Evolutionary conservation across 768 basidiomycete genomes (phyloP).

Genomic region (Leccinellum rugosiceps): DNA sequence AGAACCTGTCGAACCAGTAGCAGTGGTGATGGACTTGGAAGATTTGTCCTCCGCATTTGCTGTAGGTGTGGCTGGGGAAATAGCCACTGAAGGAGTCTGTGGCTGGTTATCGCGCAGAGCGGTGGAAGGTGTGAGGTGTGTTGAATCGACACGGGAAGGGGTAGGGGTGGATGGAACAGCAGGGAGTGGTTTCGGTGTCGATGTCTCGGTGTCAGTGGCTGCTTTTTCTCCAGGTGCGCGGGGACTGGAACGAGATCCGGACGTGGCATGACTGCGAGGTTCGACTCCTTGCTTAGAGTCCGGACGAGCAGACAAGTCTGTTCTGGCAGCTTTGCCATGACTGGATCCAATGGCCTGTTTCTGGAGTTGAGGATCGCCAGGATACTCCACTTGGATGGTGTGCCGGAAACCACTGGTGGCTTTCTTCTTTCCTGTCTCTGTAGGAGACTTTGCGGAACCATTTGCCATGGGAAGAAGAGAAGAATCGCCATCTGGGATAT

Average conservation of each 20-base stretch:
- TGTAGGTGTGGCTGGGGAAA: conserved; percentile 44
- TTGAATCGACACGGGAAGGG: conserved; percentile 19
- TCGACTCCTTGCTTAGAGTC: conserved; percentile 13
- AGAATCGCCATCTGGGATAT: conserved; percentile 18
- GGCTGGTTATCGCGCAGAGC: conserved; percentile 28
- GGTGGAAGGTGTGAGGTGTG: conserved; percentile 21
- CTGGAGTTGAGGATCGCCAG: conserved; percentile 46
- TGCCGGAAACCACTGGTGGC: conserved; percentile 60
- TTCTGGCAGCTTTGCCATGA: conserved; percentile 23
- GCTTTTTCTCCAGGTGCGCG: conserved; percentile 17
- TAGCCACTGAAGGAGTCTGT: conserved; percentile 30
- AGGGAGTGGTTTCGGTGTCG: conserved; percentile 31
- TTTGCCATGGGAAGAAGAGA: conserved; percentile 17
- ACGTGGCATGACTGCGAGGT: conserved; percentile 17
- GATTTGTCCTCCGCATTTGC: conserved; percentile 27
- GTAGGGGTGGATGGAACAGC: conserved; percentile 21
- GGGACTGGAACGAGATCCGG: conserved; percentile 8
- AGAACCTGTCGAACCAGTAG: conserved; percentile 36
- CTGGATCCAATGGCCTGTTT: conserved; percentile 16
- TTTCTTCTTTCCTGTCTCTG: conserved; percentile 47
- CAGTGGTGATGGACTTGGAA: conserved; percentile 26
- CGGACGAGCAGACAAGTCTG: conserved; percentile 11
- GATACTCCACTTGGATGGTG: conserved; percentile 95
- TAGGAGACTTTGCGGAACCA: conserved; percentile 32
- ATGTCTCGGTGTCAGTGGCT: conserved; percentile 4